phyloP scores from a whole-genome alignment of 306 rosid genomes.

The Cucurbita pepo region DNA sequence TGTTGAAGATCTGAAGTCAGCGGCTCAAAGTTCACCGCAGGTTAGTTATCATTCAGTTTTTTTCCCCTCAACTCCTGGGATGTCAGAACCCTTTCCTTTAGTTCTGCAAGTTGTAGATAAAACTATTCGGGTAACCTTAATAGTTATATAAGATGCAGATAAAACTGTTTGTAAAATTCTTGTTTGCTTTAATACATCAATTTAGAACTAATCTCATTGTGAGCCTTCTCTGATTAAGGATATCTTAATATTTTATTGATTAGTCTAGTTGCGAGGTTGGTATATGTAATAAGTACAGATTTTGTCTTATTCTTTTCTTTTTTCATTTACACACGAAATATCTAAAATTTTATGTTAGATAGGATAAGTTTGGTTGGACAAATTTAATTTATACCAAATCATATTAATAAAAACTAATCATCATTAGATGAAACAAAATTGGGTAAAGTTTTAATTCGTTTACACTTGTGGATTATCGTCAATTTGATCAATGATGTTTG shows the following conservation, averaged over 20 bases:
- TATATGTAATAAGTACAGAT: neutral
- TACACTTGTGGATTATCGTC: neutral
- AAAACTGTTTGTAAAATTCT: neutral
- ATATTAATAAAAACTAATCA: neutral
- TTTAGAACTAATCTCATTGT: too few relatives aligned
- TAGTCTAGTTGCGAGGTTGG: neutral
- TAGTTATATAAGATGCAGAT: too few relatives aligned
- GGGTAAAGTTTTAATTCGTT: neutral
- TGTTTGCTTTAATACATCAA: neutral
- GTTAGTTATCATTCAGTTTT: constrained; percentile 13
- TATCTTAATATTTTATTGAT: neutral
- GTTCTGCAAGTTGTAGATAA: neutral
- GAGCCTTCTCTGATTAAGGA: too few relatives aligned
- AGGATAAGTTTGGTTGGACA: neutral
- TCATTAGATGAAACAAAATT: neutral
- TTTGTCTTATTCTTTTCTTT: neutral
- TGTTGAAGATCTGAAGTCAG: constrained; percentile 79
- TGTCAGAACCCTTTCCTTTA: neutral
- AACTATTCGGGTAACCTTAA: neutral
- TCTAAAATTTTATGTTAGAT: neutral
- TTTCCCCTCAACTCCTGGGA: neutral
- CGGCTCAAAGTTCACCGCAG: constrained; percentile 90
- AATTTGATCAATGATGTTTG: neutral
- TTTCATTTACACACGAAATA: neutral
- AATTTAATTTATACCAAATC: neutral